Evolutionary conservation across 257 asterid species (phyloP), one percentile per base, ranked within the genome.

Genomic region (Penstemon davidsonii): DNA sequence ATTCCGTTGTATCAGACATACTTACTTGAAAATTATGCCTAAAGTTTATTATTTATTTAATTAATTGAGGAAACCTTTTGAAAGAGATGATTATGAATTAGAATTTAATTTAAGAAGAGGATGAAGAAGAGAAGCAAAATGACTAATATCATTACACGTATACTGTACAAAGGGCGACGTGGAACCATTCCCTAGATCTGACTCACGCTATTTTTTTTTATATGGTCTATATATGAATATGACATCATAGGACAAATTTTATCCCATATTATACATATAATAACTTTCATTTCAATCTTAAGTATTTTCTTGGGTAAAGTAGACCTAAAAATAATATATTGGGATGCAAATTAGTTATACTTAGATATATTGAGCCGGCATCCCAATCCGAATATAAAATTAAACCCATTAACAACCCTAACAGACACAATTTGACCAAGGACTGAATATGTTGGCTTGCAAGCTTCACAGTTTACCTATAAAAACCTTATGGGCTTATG

Each of bases 101-200:
- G 13, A 6, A 25, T 25, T 25, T 1, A 25, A 25, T 25, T 25
- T 25, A 6, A 39, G 49, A 53, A 47, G 43, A 55, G 46, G 58
- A 71, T 39, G 61, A 60, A n/a, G 19, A 13, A 5, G 40, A 52
- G 44, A 1, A 51, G 63, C 18, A 12, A 43, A 9, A 39, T 8
- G 12, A 54, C 47, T 12, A 9, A 25, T 47, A 60, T 67, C 39
- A 13, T 8, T 15, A 80, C 81, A 72, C 86, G 86, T 79, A 76
- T 47, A 55, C 58, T 41, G 41, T 3, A 4, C 13, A 46, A 19
- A 10, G 10, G 11, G 81, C 68, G 53, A 84, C 93, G 93, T 86
- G 90, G 88, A 78, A 19, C 74, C 68, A 76, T 82, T 87, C 69
- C n/a, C 47, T 60, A 36, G 6, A 49, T 57, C 49, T 41, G 69